A percentile compares a stretch with the other conserved stretches of the same genome.
Evolutionary conservation across 768 basidiomycete species (phyloP).

Genomic region (Brasilioporus rufonigricans): DNA sequence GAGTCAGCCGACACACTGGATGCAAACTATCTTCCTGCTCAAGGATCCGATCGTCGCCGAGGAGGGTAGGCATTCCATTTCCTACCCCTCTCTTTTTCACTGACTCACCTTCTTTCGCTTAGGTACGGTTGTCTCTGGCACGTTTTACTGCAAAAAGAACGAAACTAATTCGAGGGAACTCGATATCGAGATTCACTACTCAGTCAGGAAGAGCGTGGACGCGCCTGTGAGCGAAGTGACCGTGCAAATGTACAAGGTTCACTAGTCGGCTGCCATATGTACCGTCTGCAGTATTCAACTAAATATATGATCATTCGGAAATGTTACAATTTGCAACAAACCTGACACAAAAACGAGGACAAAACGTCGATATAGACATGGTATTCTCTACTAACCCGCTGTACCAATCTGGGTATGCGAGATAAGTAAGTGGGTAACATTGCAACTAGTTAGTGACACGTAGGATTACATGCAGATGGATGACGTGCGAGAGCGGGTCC

Average conservation of each 20-base stretch:
- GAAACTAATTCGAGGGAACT: constrained; percentile 80
- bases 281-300: no score
- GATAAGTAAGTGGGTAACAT: background rate
- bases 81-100: background rate
- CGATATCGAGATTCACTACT: constrained; percentile 86
- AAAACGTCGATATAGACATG: no score
- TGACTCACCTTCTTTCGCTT: background rate
- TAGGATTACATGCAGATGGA: constrained; percentile 6
- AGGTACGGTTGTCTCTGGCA: constrained; percentile 77
- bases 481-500: constrained; percentile 3
- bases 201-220: constrained; percentile 42
- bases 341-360: no score
- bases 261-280: constrained; percentile 35
- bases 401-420: background rate
- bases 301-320: no score
- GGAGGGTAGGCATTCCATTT: constrained; percentile 53
- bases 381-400: no score
- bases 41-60: constrained; percentile 72
- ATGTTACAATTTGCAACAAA: no score
- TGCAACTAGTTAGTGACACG: constrained; percentile 11
- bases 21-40: constrained; percentile 89
- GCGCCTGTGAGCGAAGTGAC: constrained; percentile 41
- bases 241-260: constrained; percentile 78
- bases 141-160: constrained; percentile 83
- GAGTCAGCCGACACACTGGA: constrained; percentile 93